Percentiles rank a stretch among this genome's conserved stretches.
Evolutionary conservation across 2,329 filamentous ascomycete species (phyloP).

Genomic region (Ilyonectria sp.): DNA sequence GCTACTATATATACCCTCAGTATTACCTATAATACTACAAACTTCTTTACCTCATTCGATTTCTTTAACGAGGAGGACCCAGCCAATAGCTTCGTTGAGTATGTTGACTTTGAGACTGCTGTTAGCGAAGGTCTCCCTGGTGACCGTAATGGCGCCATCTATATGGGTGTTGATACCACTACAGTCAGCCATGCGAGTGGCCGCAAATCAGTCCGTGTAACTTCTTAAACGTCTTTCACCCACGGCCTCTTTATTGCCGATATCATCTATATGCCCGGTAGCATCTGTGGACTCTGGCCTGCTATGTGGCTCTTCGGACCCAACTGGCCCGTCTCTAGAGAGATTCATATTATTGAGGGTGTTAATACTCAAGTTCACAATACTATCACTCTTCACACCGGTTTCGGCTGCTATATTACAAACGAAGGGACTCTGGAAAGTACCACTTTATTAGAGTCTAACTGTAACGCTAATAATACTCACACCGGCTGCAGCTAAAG

Average conservation of each 20-base stretch:
- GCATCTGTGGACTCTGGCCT: conserved; percentile 81
- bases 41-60: conserved; percentile 70
- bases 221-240: conserved; percentile 76
- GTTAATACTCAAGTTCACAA: conserved; percentile 75
- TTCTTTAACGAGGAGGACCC: conserved; percentile 76
- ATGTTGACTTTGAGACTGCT: conserved; percentile 73
- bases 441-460: conserved; percentile 60
- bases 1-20: conserved; percentile 60
- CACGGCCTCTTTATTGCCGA: conserved; percentile 81
- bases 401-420: conserved; percentile 70
- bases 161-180: conserved; percentile 78
- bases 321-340: conserved; percentile 79
- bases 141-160: conserved; percentile 69
- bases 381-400: conserved; percentile 78
- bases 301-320: conserved; percentile 80
- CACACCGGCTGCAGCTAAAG: conserved; percentile 73
- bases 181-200: conserved; percentile 71
- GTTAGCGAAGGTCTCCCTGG: conserved; percentile 72
- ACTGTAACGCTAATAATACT: conserved; percentile 71
- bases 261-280: conserved; percentile 82
- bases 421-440: conserved; percentile 62
- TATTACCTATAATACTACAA: conserved; percentile 64
- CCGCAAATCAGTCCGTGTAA: conserved; percentile 80
- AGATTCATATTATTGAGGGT: conserved; percentile 87
- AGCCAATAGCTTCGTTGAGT: conserved; percentile 82